These are phyloP conservation scores for Tanacetum coccineum DNA, from an alignment of 129 eudicot species.

Conservation along the genomic window DNA sequence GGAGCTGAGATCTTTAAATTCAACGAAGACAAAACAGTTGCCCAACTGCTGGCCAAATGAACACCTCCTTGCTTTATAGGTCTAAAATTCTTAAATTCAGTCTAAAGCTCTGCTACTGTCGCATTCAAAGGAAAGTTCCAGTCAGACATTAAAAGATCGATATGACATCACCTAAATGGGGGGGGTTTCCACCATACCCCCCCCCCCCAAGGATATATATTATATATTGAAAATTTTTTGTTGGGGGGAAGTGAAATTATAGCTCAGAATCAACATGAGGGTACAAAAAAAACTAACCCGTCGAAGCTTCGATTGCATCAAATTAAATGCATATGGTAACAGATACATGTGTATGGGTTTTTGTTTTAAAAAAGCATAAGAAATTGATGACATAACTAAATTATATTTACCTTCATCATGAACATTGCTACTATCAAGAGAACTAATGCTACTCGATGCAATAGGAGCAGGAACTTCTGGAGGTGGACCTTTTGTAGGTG, in stretches of 20 bases:
- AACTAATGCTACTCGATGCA: slow-evolving; percentile 27
- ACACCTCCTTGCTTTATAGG: slow-evolving; percentile 74
- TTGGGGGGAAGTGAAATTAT: slow-evolving; percentile 17
- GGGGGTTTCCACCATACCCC: too few relatives aligned
- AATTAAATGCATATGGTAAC: background rate
- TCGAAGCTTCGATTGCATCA: background rate
- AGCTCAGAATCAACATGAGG: slow-evolving; percentile 3
- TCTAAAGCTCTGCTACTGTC: slow-evolving; percentile 60
- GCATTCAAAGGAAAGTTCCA: slow-evolving; percentile 65
- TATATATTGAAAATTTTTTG: too few relatives aligned
- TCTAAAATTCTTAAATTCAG: slow-evolving; percentile 67
- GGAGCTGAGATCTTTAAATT: slow-evolving; percentile 57
- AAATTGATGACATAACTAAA: background rate
- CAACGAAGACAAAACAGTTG: slow-evolving; percentile 56
- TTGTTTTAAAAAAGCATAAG: background rate
- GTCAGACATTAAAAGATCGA: slow-evolving; percentile 64
- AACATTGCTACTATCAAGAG: slow-evolving; percentile 38
- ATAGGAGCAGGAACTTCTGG: slow-evolving; percentile 38
- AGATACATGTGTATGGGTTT: background rate
- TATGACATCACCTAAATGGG: slow-evolving; percentile 52
- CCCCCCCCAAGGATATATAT: too few relatives aligned
- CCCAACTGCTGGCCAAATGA: slow-evolving; percentile 36
- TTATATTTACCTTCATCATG: slow-evolving; percentile 52
- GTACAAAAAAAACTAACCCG: background rate
- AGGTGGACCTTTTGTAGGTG: slow-evolving; percentile 29